phyloP scores from a whole-genome alignment of 768 basidiomycete genomes.

The Agrocybe pediades region DNA sequence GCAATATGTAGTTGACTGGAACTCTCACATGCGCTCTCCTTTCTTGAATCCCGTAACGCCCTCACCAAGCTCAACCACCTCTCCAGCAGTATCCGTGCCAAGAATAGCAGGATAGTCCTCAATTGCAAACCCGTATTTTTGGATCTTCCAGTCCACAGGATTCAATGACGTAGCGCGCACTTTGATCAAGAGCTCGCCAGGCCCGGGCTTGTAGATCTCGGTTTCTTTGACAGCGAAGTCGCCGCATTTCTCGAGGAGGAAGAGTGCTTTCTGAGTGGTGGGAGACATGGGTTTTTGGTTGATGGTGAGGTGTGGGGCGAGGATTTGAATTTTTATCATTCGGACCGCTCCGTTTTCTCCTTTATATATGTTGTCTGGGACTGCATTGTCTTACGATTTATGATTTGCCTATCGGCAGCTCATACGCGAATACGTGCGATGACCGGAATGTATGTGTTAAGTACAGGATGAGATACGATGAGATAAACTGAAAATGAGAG shows the following conservation, averaged over 20 bases:
- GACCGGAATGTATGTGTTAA: too few species aligned
- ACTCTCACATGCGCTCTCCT: conserved; percentile 52
- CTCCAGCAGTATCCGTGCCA: conserved; percentile 50
- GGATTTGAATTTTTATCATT: too few species aligned
- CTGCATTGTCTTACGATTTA: too few species aligned
- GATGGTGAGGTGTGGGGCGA: too few species aligned
- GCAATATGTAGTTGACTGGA: neutral
- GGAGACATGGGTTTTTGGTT: too few species aligned
- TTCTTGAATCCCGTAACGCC: conserved; percentile 47
- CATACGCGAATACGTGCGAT: too few species aligned
- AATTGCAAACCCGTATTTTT: conserved; percentile 37
- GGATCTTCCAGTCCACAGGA: conserved; percentile 56
- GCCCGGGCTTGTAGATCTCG: conserved; percentile 43
- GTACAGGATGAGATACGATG: too few species aligned
- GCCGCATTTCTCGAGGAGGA: conserved; percentile 23
- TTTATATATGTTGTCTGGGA: too few species aligned
- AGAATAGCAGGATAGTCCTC: conserved; percentile 47
- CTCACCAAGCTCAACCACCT: conserved; percentile 49
- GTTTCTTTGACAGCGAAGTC: conserved; percentile 30
- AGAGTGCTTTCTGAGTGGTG: conserved; percentile 26
- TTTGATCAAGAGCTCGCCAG: conserved; percentile 50
- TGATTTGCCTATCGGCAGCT: too few species aligned
- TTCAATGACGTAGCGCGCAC: conserved; percentile 50
- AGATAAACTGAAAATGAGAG: too few species aligned
- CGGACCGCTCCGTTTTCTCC: too few species aligned